A percentile compares a stretch with the other conserved stretches of the same genome.
phyloP scores from a whole-genome alignment of 1,284 basidiomycete species.

The Microbotryum lychnidis-dioicae region DNA sequence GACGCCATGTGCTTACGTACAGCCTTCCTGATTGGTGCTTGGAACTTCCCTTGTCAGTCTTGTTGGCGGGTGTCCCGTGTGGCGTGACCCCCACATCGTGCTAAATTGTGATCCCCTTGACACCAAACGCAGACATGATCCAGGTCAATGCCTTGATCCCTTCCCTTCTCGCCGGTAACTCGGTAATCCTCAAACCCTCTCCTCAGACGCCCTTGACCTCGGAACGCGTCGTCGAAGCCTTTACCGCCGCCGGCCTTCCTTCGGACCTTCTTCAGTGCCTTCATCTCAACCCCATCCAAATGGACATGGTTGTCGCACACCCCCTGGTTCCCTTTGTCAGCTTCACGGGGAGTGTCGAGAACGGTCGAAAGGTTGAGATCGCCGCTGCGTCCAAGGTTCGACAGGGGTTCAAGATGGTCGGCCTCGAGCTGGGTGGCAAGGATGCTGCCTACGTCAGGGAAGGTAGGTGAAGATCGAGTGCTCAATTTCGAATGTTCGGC shows the following conservation, averaged over 20 bases:
- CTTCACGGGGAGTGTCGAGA: constrained; percentile 76
- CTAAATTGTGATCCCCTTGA: too few species aligned
- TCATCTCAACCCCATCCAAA: constrained; percentile 64
- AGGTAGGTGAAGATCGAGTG: constrained; percentile 7
- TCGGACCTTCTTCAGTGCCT: constrained; percentile 59
- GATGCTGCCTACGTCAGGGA: constrained; percentile 87
- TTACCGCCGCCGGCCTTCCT: constrained; percentile 68
- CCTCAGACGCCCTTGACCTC: constrained; percentile 86
- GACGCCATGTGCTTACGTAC: too few species aligned
- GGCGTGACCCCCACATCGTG: background rate
- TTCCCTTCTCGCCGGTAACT: constrained; percentile 65
- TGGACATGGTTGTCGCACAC: constrained; percentile 58
- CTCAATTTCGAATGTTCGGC: too few species aligned
- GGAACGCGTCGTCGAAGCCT: constrained; percentile 64
- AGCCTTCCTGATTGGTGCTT: constrained; percentile 73
- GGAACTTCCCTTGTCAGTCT: constrained; percentile 58
- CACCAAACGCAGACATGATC: constrained; percentile 56
- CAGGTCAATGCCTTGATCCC: constrained; percentile 85
- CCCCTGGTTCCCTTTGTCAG: constrained; percentile 55
- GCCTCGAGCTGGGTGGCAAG: constrained; percentile 80
- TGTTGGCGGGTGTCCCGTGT: background rate
- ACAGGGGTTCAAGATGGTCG: constrained; percentile 67
- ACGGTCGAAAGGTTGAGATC: constrained; percentile 42
- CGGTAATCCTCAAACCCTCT: constrained; percentile 84
- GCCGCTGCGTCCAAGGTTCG: constrained; percentile 41